Conservation (phyloP, 495 filamentous ascomycete genomes). For the Hyaloscypha bicolor region DNA sequence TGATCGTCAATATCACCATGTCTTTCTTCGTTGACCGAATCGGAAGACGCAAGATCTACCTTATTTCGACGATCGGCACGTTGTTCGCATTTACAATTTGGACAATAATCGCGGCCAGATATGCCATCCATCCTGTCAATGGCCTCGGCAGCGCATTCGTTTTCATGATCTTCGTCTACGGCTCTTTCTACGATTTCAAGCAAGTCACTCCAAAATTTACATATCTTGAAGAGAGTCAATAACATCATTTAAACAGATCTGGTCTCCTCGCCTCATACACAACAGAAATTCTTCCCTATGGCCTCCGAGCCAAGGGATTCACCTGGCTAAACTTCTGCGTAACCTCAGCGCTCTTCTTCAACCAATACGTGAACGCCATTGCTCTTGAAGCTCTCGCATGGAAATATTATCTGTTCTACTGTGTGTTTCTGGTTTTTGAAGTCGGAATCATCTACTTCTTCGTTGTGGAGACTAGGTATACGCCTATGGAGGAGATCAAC, state of each 20-base stretch:
- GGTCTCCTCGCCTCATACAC: conserved; percentile 67
- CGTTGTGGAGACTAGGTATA: conserved; percentile 36
- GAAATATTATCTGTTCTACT: conserved; percentile 35
- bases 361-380: conserved; percentile 62
- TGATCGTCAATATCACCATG: background rate
- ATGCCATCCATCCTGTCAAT: background rate
- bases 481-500: conserved; percentile 38
- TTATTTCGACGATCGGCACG: conserved; percentile 56
- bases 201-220: too few relatives aligned
- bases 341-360: conserved; percentile 54
- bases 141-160: conserved; percentile 32
- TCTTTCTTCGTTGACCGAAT: conserved; percentile 47
- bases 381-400: conserved; percentile 52
- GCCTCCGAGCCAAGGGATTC: conserved; percentile 59
- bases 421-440: conserved; percentile 38
- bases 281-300: conserved; percentile 73
- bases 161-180: conserved; percentile 39
- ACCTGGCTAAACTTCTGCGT: conserved; percentile 37
- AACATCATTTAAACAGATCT: conserved; percentile 62
- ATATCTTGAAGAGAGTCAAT: too few relatives aligned
- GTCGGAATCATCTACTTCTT: conserved; percentile 38
- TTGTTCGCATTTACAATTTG: conserved; percentile 51
- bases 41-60: conserved; percentile 48
- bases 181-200: too few relatives aligned
- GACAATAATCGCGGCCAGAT: conserved; percentile 34